These are phyloP conservation scores for Hemerocallis citrina DNA, from an alignment of 106 monocot species.

Conservation along the genomic window DNA sequence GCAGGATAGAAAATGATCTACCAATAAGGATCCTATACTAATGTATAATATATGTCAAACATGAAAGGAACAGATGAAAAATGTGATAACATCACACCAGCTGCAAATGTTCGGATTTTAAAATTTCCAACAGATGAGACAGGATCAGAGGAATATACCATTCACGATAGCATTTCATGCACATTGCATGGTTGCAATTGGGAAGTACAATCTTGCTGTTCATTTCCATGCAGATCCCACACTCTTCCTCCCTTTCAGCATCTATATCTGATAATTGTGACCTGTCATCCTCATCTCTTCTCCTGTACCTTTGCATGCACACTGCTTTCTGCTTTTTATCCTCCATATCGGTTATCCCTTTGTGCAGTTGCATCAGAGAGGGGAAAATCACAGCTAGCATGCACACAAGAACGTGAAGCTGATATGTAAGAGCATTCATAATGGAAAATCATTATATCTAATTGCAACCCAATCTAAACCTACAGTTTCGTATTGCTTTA, in stretches of 20 bases:
- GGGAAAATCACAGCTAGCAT: slow-evolving; percentile 12
- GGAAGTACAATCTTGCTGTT: slow-evolving; percentile 52
- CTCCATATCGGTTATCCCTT: slow-evolving; percentile 9
- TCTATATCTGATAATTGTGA: slow-evolving; percentile 23
- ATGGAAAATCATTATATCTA: neutral
- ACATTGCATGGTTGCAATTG: slow-evolving; percentile 66
- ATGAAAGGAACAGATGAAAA: no score
- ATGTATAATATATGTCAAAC: no score
- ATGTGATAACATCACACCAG: no score
- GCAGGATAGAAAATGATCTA: no score
- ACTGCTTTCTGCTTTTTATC: slow-evolving; percentile 8
- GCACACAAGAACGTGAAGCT: neutral
- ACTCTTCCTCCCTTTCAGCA: slow-evolving; percentile 38
- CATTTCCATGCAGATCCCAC: slow-evolving; percentile 50
- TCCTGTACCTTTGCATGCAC: slow-evolving; percentile 1
- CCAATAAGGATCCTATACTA: no score
- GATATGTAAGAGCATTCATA: neutral
- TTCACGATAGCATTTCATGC: slow-evolving; percentile 57
- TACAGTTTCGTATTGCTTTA: no score
- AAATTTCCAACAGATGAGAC: neutral
- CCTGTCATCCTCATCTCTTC: slow-evolving; percentile 13
- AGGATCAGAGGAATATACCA: slow-evolving; percentile 40
- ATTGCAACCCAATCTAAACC: neutral
- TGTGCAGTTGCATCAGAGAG: slow-evolving; percentile 17
- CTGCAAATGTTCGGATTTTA: no score